These are phyloP conservation scores for Podospora pseudocomata DNA, from an alignment of 495 filamentous ascomycete species.

Conservation along the genomic window DNA sequence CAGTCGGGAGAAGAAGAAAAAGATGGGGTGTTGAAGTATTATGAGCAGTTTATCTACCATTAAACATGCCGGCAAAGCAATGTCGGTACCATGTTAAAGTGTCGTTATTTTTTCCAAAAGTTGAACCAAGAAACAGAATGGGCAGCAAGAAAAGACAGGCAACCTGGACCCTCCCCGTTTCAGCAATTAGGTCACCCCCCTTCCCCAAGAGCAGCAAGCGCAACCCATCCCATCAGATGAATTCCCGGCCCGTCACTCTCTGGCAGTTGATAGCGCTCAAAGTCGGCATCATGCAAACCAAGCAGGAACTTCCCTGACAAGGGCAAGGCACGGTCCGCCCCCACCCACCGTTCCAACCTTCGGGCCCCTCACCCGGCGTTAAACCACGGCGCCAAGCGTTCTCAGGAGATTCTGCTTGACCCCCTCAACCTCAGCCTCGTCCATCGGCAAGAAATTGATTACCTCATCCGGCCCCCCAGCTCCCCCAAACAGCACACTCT, in stretches of 20 bases:
- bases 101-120: conserved; percentile 1
- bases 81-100: conserved; percentile 8
- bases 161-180: not conserved
- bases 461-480: conserved; percentile 61
- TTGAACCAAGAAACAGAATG: not conserved
- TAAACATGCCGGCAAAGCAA: conserved; percentile 19
- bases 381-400: conserved; percentile 40
- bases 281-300: not conserved
- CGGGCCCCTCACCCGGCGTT: not conserved
- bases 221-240: not conserved
- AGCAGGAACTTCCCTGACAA: not conserved
- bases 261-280: not conserved
- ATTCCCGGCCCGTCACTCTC: not conserved
- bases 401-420: conserved; percentile 60
- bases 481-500: conserved; percentile 69
- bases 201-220: not conserved
- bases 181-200: not conserved
- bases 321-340: not conserved
- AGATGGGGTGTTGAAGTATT: conserved; percentile 8
- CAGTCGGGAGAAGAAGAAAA: not conserved
- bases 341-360: not conserved
- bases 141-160: not conserved
- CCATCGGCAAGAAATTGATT: conserved; percentile 67
- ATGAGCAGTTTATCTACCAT: conserved; percentile 8
- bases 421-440: conserved; percentile 53